Conservation (phyloP, 2,329 filamentous ascomycete genomes). For the Talaromyces atroroseus region DNA sequence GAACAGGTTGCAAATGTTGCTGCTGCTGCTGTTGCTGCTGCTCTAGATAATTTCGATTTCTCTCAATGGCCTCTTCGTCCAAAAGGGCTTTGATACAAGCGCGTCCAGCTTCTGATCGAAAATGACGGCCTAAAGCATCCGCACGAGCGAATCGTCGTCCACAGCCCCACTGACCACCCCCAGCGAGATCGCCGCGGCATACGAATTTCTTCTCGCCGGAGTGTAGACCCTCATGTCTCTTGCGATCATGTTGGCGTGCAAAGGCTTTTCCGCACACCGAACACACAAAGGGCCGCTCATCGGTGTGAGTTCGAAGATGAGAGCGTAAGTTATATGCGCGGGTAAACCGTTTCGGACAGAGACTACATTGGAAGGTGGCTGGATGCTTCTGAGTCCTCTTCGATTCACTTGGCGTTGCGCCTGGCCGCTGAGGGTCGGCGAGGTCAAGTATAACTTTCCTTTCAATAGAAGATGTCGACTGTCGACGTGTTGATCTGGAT, state of each 20-base stretch:
- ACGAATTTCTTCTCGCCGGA: constrained; percentile 99
- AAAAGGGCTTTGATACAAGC: constrained; percentile 97
- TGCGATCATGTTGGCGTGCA: constrained; percentile 92
- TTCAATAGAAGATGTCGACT: constrained; percentile 45
- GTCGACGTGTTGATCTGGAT: constrained; percentile 35
- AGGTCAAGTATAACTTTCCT: constrained; percentile 82
- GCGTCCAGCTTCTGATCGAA: constrained; percentile 88
- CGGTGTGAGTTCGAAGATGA: constrained; percentile 91
- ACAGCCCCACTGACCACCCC: constrained; percentile 83
- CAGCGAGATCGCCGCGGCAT: constrained; percentile 84
- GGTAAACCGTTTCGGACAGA: constrained; percentile 95
- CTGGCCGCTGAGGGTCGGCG: constrained; percentile 79
- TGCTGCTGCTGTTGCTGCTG: constrained; percentile 56
- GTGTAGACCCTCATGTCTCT: constrained; percentile 92
- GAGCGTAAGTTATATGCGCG: constrained; percentile 94
- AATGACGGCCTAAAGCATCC: constrained; percentile 89
- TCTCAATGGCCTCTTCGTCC: constrained; percentile 84
- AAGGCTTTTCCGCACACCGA: constrained; percentile 97
- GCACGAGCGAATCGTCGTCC: constrained; percentile 89
- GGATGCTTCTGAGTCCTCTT: constrained; percentile 97
- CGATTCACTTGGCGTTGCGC: constrained; percentile 52
- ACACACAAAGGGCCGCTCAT: constrained; percentile 94
- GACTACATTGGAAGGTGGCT: constrained; percentile 87
- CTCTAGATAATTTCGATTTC: constrained; percentile 69
- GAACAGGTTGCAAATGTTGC: constrained; percentile 53